Conservation (phyloP, 148 eudicot species). For the Rhododendron ferrugineum region DNA sequence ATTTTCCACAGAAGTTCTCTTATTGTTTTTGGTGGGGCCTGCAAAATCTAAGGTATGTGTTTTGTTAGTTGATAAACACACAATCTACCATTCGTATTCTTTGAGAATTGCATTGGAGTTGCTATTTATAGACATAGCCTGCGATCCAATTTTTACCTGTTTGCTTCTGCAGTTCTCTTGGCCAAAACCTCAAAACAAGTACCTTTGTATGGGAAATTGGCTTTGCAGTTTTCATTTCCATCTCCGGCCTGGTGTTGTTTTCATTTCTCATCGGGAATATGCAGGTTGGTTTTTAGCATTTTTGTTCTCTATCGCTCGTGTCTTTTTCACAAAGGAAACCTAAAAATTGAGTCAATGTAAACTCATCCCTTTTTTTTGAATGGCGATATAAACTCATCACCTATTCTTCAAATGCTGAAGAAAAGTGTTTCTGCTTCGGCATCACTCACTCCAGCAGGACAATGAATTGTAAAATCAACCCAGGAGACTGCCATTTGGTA, state of each 20-base stretch:
- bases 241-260: constrained; percentile 80
- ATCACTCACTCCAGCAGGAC: not conserved
- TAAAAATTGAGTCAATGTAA: not conserved
- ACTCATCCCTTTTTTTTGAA: not conserved
- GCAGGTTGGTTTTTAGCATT: constrained; percentile 54
- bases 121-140: not conserved
- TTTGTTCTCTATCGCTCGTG: not conserved
- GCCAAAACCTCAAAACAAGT: constrained; percentile 85
- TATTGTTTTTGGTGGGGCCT: constrained; percentile 96
- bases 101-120: not conserved
- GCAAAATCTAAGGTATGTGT: constrained; percentile 63
- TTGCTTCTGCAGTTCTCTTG: constrained; percentile 60
- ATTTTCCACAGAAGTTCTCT: constrained; percentile 75
- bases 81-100: not conserved
- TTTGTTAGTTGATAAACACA: not conserved
- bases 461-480: not conserved
- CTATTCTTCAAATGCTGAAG: not conserved
- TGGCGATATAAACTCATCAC: not conserved
- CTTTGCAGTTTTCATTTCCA: constrained; percentile 76
- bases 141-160: not conserved
- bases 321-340: not conserved
- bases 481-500: not conserved
- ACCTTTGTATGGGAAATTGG: constrained; percentile 70
- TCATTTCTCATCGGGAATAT: constrained; percentile 88
- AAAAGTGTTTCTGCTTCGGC: not conserved